Percentiles rank a stretch among this genome's conserved stretches.
Conservation (phyloP, 1,284 basidiomycete genomes). For the Inonotus obliquus region DNA sequence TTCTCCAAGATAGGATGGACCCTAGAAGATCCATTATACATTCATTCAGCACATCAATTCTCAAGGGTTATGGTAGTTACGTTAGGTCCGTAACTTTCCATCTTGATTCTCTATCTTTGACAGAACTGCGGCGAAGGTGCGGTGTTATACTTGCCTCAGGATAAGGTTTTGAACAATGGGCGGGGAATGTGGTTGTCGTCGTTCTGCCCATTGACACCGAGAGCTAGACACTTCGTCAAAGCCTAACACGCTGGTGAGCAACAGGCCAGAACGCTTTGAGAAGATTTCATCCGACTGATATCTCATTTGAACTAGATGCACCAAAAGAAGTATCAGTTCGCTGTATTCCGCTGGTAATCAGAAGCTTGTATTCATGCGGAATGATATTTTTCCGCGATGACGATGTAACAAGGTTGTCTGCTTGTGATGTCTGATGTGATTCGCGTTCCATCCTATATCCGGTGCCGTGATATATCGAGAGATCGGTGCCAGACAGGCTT, state of each 20-base stretch:
- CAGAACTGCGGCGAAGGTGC: not conserved
- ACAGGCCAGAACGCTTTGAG: not conserved
- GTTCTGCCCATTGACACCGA: not conserved
- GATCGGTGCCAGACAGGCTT: slow-evolving; percentile 6
- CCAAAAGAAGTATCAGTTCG: not conserved
- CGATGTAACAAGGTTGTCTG: not conserved
- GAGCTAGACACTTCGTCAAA: not conserved
- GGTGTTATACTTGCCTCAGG: not conserved
- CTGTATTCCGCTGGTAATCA: not conserved
- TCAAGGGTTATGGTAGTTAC: not conserved
- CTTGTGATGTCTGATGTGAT: not conserved
- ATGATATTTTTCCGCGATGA: not conserved
- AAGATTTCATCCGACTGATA: not conserved
- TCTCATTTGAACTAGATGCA: not conserved
- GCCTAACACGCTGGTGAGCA: not conserved
- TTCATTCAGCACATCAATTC: not conserved
- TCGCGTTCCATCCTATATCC: not conserved
- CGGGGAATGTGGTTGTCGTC: not conserved
- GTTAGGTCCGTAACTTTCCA: not conserved
- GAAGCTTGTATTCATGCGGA: not conserved
- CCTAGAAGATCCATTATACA: not conserved
- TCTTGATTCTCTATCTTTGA: not conserved
- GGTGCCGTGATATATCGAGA: not conserved
- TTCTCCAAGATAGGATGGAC: not conserved
- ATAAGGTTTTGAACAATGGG: not conserved